Conservation (phyloP, 2,329 filamentous ascomycete species). For the Botrytis pseudocinerea region DNA sequence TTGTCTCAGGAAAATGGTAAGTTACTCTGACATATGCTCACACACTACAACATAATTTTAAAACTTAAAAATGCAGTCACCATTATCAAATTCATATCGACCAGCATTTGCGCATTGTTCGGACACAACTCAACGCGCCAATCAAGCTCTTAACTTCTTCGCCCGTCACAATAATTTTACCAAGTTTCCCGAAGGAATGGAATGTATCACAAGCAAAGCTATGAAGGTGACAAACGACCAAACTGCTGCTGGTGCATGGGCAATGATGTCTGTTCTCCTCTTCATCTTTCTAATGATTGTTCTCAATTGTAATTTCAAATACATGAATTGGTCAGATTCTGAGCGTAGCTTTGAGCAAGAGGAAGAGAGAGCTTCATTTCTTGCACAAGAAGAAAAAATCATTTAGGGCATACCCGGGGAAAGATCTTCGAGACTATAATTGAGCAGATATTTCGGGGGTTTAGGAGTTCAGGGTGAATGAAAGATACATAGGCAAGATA, state of each 20-base stretch:
- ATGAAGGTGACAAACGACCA: not conserved
- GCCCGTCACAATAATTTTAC: not conserved
- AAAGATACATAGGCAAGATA: not conserved
- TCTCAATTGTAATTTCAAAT: accelerated
- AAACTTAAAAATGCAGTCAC: not conserved
- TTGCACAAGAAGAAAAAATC: not conserved
- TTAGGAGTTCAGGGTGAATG: not conserved
- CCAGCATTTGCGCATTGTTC: not conserved
- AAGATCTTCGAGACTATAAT: not conserved
- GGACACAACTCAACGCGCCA: not conserved
- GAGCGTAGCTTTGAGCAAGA: accelerated
- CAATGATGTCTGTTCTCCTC: not conserved
- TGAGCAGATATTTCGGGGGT: not conserved
- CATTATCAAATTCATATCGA: not conserved
- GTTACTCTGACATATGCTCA: not conserved
- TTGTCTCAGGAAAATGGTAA: not conserved
- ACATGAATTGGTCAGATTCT: not conserved
- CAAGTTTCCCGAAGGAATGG: not conserved
- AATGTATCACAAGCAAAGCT: not conserved
- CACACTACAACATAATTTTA: not conserved
- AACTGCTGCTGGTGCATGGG: not conserved
- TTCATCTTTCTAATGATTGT: not conserved
- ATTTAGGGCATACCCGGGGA: not conserved
- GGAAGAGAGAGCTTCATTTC: not conserved
- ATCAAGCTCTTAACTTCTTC: not conserved